Base-by-base conservation (phyloP, 352 stramenopile species). In the Phytophthora pistaciae region DNA sequence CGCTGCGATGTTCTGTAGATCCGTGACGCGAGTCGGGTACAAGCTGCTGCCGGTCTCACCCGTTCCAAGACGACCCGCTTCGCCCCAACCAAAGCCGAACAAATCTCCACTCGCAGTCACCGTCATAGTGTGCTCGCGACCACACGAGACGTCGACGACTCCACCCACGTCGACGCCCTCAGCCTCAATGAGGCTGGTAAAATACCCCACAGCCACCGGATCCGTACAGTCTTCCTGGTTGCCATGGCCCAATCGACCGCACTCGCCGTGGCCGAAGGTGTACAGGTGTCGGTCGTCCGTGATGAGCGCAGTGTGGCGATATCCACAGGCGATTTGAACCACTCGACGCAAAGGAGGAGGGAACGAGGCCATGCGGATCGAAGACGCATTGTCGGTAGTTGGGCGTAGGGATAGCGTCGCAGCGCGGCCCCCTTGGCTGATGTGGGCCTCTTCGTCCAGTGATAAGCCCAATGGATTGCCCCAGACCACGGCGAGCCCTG, bases 41-140 rank as follows among this genome's bases (percentile, higher is more conserved):
- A 92, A 23, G 25, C 84, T 79, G 36, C 84, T 91, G 44, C 85
- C 89, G 16, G 83, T 91, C 55, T 96, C 88, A 2, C 89, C 89
- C 4, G 90, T 93, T 1, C 90, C 90, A 10, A 97, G 77, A 23
- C 91, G 89, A 16, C 89, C 90, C 33, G 88, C 90, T 78, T 97
- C 89, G 10, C 85, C 87, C 90, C 89, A 97, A 8, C 90, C 91
- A 56, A 95, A 97, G 5, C 85, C 89, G 38, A 82, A 96, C 10
- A 97, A 70, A 3, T 92, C 75, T 0, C 90, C 86, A 38, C 82
- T 93, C 18, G 56, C 54, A 7, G 87, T 74, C 6, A 95, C 88
- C 14, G 79, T 83, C 83, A 97, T 93, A 7, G 91, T 96, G 58
- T 97, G 91, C 56, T 97, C 90, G 18, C 90, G 88, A 11, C 91